These are phyloP conservation scores for Breviolum minutum DNA, from an alignment of 73 alveolate genomes.

Conservation along the genomic window DNA sequence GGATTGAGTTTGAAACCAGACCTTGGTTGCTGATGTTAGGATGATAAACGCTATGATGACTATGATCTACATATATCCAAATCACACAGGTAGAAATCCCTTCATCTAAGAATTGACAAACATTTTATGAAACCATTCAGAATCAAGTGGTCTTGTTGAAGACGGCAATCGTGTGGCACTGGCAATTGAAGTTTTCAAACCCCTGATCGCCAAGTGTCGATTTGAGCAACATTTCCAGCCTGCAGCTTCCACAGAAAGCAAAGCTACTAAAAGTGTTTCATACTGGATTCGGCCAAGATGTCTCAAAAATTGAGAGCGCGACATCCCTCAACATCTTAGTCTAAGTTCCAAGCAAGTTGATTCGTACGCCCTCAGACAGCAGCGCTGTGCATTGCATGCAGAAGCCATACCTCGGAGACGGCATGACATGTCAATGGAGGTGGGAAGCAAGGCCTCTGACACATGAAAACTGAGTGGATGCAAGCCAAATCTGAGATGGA, in stretches of 20 bases:
- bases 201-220: constrained; percentile 22
- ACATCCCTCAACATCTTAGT: background rate
- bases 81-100: no score
- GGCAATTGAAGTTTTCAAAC: no score
- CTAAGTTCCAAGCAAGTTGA: constrained; percentile 14
- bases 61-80: no score
- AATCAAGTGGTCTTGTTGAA: no score
- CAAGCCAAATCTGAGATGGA: background rate
- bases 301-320: background rate
- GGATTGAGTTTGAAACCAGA: constrained; percentile 79
- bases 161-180: no score
- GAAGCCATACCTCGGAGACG: constrained; percentile 87
- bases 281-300: no score
- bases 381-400: constrained; percentile 62
- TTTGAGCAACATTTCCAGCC: constrained; percentile 69
- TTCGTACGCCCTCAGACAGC: constrained; percentile 74
- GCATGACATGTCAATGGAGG: no score
- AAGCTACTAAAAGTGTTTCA: no score
- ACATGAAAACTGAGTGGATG: background rate
- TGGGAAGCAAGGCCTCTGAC: background rate
- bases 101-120: no score
- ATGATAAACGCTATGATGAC: no score
- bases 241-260: background rate
- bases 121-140: no score
- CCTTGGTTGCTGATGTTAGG: background rate